Evolutionary conservation across 116 monocot genomes (phyloP).

Genomic region (Papilionanthe hybrid): DNA sequence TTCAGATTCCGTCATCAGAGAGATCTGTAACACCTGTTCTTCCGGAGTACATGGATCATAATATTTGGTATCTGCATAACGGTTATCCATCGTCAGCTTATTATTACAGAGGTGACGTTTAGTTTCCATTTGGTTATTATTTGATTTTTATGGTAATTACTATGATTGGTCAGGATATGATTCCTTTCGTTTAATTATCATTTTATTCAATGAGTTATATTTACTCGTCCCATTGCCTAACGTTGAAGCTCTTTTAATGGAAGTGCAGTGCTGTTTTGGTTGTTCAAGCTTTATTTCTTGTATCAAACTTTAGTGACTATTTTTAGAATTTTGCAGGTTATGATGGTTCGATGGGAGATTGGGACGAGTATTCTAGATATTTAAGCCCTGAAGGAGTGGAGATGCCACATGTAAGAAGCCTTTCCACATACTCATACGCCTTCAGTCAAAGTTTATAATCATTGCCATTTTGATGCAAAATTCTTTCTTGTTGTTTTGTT

Average conservation of each 20-base stretch:
- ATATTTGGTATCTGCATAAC: conserved; percentile 47
- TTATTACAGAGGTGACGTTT: conserved; percentile 54
- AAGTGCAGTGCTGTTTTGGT: not conserved
- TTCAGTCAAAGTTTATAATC: not conserved
- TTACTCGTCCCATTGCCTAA: not conserved
- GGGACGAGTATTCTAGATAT: conserved; percentile 61
- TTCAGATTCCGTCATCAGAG: conserved; percentile 24
- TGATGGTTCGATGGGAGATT: conserved; percentile 36
- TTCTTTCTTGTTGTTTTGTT: not conserved
- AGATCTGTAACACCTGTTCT: conserved; percentile 47
- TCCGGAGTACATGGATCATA: conserved; percentile 51
- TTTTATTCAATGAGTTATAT: not conserved
- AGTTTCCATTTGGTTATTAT: not conserved
- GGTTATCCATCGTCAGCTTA: conserved; percentile 42
- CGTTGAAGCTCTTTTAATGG: not conserved
- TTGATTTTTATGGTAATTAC: not conserved
- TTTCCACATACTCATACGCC: not conserved
- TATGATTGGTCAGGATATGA: not conserved
- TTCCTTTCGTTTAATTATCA: not conserved
- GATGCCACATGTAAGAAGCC: conserved; percentile 37
- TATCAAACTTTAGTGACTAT: not conserved
- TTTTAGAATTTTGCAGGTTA: conserved; percentile 26
- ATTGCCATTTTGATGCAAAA: too few relatives aligned
- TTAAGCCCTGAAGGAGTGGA: conserved; percentile 54
- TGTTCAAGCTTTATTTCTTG: not conserved